A percentile compares a stretch with the other conserved stretches of the same genome.
Evolutionary conservation across 2,329 filamentous ascomycete species (phyloP).

Genomic region (Scedosporium apiospermum): DNA sequence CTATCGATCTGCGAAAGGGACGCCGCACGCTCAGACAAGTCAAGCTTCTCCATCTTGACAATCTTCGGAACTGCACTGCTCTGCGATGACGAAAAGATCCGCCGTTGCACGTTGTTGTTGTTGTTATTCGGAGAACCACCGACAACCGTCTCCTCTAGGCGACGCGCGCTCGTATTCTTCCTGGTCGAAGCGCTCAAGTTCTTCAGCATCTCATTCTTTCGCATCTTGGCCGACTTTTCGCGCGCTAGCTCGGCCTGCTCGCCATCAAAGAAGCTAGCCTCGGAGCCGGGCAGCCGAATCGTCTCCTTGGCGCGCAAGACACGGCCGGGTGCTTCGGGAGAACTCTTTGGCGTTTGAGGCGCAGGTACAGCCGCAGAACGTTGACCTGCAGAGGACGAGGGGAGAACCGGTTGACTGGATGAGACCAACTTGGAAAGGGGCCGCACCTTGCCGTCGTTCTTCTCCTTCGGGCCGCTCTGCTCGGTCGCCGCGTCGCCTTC

Average conservation of each 20-base stretch:
- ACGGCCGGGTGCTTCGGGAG: not conserved
- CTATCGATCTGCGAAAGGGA: not conserved
- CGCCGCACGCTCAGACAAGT: not conserved
- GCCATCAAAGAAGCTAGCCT: slow-evolving; percentile 3
- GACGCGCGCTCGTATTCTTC: not conserved
- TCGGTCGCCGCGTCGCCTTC: not conserved
- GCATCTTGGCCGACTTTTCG: not conserved
- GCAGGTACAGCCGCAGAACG: not conserved
- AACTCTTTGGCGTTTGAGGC: not conserved
- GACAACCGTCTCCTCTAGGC: no score
- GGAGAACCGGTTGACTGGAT: not conserved
- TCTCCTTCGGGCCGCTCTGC: not conserved
- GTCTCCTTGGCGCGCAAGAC: not conserved
- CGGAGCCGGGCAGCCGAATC: not conserved
- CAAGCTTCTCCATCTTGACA: not conserved
- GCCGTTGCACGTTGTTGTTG: not conserved
- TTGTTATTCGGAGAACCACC: not conserved
- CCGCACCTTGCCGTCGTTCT: not conserved
- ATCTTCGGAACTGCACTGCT: not conserved
- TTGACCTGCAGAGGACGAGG: not conserved
- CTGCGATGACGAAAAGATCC: not conserved
- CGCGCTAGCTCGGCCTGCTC: not conserved
- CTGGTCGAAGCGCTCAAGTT: not conserved
- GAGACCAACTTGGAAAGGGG: not conserved
- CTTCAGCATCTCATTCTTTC: not conserved